Conservation (phyloP, 768 basidiomycete species). For the Mycena crocata region DNA sequence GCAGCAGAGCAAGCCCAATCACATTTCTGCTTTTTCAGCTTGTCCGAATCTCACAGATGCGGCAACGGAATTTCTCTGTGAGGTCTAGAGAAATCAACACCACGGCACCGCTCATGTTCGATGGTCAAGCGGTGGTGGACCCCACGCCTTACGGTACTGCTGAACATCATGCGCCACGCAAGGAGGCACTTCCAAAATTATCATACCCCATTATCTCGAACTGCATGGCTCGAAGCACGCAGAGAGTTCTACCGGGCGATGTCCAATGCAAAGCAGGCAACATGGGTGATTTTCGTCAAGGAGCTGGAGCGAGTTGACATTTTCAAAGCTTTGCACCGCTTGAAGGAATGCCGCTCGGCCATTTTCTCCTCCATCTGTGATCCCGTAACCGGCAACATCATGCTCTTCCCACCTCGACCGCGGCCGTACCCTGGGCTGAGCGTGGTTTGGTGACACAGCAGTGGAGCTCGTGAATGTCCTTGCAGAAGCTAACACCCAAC, state of each 20-base stretch:
- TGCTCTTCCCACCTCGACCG: background rate
- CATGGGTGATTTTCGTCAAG: background rate
- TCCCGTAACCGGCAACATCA: background rate
- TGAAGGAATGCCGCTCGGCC: constrained; percentile 3
- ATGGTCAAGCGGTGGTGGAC: background rate
- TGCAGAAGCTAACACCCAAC: background rate
- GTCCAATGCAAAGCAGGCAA: background rate
- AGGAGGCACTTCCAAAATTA: background rate
- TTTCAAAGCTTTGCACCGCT: background rate
- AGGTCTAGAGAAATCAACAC: background rate
- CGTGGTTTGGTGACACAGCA: background rate
- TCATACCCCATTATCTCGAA: background rate
- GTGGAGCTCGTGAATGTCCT: background rate
- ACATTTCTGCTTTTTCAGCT: no score
- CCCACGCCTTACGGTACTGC: background rate
- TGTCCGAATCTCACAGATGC: no score
- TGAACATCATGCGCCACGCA: background rate
- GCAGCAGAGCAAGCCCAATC: no score
- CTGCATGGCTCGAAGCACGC: background rate
- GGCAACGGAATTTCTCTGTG: background rate
- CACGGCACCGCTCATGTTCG: background rate
- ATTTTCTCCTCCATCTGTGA: constrained; percentile 9
- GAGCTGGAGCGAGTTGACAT: constrained; percentile 2
- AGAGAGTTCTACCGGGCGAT: background rate
- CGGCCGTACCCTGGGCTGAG: background rate